These are phyloP conservation scores for Aspergillus sp. DNA, from an alignment of 2,329 filamentous ascomycete genomes.

Conservation along the genomic window DNA sequence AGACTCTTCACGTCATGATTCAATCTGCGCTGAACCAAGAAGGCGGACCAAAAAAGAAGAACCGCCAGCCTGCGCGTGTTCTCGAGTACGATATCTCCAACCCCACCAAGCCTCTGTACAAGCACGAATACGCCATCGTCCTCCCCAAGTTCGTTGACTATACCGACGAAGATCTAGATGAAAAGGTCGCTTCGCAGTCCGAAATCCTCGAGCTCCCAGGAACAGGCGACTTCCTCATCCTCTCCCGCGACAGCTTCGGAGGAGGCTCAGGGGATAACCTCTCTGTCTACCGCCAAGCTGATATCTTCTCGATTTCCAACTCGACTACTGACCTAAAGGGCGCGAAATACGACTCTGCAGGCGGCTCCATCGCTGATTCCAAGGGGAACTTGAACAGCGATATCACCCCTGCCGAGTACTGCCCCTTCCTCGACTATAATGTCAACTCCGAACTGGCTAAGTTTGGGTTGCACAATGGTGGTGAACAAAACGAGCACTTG, in stretches of 20 bases:
- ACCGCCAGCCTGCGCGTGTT: slow-evolving; percentile 59
- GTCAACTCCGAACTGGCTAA: slow-evolving; percentile 62
- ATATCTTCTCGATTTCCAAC: slow-evolving; percentile 64
- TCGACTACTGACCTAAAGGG: slow-evolving; percentile 62
- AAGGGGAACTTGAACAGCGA: slow-evolving; percentile 55
- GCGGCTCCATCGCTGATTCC: slow-evolving; percentile 47
- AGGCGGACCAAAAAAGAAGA: slow-evolving; percentile 56
- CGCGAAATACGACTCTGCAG: slow-evolving; percentile 33
- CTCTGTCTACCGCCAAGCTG: slow-evolving; percentile 67
- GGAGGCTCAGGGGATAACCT: slow-evolving; percentile 53
- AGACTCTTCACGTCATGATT: slow-evolving; percentile 63
- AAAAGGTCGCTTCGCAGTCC: slow-evolving; percentile 63
- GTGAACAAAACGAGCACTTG: slow-evolving; percentile 55
- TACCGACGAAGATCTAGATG: slow-evolving; percentile 49
- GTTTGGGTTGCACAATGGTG: slow-evolving; percentile 70
- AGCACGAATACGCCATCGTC: slow-evolving; percentile 65
- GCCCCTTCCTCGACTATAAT: slow-evolving; percentile 68
- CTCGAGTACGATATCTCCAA: slow-evolving; percentile 63
- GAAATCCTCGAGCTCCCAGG: slow-evolving; percentile 64
- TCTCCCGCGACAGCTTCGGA: slow-evolving; percentile 64
- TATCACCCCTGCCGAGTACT: slow-evolving; percentile 62
- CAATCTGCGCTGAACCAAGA: slow-evolving; percentile 66
- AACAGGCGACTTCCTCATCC: slow-evolving; percentile 64
- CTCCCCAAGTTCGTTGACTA: slow-evolving; percentile 60
- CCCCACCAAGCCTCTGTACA: slow-evolving; percentile 45